Base-by-base conservation (phyloP, 495 filamentous ascomycete species). In the Penicillium odoratum region DNA sequence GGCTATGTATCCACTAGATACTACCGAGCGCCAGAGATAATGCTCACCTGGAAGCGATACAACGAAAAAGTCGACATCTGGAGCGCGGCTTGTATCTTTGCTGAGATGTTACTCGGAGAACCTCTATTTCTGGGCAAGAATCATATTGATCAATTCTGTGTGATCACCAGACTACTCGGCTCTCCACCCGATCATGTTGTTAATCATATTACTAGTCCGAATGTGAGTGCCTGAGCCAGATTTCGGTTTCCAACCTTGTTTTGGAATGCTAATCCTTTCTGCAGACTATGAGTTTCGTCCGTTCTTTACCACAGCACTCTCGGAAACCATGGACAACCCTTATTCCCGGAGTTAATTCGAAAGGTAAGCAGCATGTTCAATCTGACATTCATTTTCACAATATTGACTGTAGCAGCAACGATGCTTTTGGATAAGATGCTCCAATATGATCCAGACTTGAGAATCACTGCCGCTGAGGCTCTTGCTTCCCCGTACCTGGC, bases 31-130 rank as follows among this genome's bases (percentile, higher is more conserved):
- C 94, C 94, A 3, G 94, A 98, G 74, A 98, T 98, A 68, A 98
- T 98, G 94, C 91, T 98, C 67, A 98, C 94, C 40, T 98, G 94
- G 94, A 93, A 97, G 72, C 96, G 97, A 74, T 98, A 98, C 73
- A 93, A 97, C 66, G 91, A 97, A 45, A 94, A 98, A 77, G 94
- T 98, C 48, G 94, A 98, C 74, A 96, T 98, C 63, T 98, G 94
- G 94, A 97, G 93, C 68, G 93, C 92, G 2, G 94, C 92, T 44
- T 98, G 94, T 74, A 98, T 98, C 64, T 97, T 98, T 66, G 94
- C 94, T 33, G 94, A 98, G 75, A 97, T 98, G 92, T 78, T 98
- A 50, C 90, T 96, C 73, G 94, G 94, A 53, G 93, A 96, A 77
- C 94, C 94, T 33, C 75, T 98, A 8, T 98, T 98, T 81, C 93